These are phyloP conservation scores for Ophiorrhiza pumila DNA, from an alignment of 257 asterid genomes.

Conservation along the genomic window DNA sequence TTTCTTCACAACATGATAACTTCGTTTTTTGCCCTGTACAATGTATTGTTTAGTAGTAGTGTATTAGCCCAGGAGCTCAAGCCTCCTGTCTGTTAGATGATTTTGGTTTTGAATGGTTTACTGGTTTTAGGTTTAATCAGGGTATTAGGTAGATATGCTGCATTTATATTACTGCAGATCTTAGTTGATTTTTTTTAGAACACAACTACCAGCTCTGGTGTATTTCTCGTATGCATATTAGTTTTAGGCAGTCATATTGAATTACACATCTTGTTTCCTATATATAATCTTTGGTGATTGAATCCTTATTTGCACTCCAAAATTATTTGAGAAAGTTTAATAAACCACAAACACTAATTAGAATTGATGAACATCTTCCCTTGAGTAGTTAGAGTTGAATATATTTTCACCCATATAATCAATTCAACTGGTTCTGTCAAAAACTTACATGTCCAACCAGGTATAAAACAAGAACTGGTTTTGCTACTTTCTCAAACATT, in stretches of 20 bases:
- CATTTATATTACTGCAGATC: background rate
- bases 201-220: background rate
- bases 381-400: background rate
- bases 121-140: background rate
- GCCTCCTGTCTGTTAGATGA: background rate
- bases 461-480: background rate
- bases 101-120: background rate
- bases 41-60: background rate
- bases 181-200: background rate
- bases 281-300: background rate
- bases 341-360: too few relatives aligned
- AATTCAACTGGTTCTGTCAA: background rate
- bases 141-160: background rate
- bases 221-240: background rate
- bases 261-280: background rate
- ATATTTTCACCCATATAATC: background rate
- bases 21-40: background rate
- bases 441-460: background rate
- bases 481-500: background rate
- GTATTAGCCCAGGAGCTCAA: background rate
- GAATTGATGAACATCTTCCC: too few relatives aligned
- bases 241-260: background rate
- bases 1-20: conserved; percentile 65
- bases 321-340: background rate
- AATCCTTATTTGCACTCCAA: background rate